phyloP scores from a whole-genome alignment of 2,329 filamentous ascomycete genomes.

The Dactylonectria macrodidyma region DNA sequence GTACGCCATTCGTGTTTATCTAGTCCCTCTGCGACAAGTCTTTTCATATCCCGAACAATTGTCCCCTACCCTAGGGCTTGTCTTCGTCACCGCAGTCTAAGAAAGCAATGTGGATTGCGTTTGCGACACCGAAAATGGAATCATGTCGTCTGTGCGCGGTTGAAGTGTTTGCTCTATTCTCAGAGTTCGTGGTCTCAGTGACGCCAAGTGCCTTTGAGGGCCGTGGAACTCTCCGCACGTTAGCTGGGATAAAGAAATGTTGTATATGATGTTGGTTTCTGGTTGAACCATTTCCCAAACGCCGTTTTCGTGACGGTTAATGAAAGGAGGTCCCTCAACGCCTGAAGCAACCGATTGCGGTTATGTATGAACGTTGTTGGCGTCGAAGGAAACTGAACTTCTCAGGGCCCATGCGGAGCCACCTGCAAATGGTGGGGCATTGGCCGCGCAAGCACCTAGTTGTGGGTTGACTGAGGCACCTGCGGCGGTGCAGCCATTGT shows the following conservation, averaged over 20 bases:
- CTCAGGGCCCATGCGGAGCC: constrained; percentile 40
- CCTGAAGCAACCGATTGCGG: constrained; percentile 12
- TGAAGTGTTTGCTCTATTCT: constrained; percentile 32
- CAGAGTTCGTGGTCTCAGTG: constrained; percentile 19
- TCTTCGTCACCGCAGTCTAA: too few relatives aligned
- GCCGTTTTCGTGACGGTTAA: constrained; percentile 34
- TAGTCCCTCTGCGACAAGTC: too few relatives aligned
- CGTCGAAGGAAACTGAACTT: background rate
- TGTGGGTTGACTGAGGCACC: constrained; percentile 41
- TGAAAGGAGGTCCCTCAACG: constrained; percentile 18
- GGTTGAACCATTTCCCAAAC: constrained; percentile 30
- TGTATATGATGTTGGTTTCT: constrained; percentile 14
- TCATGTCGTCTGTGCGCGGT: constrained; percentile 28
- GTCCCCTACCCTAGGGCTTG: too few relatives aligned
- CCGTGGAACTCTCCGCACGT: constrained; percentile 21
- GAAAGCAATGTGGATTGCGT: constrained; percentile 28
- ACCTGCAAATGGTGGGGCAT: constrained; percentile 47
- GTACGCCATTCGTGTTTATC: too few relatives aligned
- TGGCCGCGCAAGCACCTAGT: constrained; percentile 42
- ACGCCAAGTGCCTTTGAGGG: constrained; percentile 8
- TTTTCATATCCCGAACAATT: too few relatives aligned
- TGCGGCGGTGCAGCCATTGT: constrained; percentile 45
- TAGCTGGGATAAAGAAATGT: constrained; percentile 12
- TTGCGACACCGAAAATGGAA: constrained; percentile 29
- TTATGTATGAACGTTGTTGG: background rate